Base-by-base conservation (phyloP, 148 eudicot species). In the Fallopia convolvulus region DNA sequence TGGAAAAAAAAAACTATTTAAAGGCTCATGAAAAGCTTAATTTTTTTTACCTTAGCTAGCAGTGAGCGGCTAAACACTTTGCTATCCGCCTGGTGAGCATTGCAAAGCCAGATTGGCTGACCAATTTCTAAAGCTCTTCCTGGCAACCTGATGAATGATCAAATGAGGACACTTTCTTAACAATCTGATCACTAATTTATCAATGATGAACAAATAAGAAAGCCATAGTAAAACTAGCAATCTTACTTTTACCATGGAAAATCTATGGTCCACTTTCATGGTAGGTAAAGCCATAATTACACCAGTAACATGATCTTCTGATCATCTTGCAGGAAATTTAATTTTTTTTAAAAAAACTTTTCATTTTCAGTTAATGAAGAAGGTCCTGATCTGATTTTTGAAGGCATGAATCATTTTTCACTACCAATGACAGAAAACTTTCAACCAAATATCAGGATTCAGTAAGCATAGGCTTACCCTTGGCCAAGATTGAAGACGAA, bases 51-150 rank as follows among this genome's bases (percentile, higher is more conserved):
- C 89, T 91, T 89, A 58, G 96, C 96, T 0, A 91, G 83, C 33
- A 91, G 82, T 66, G 91, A 84, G 10, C 96, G 93, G 66, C 81
- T 71, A 75, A 91, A 91, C 17, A 83, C 75, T 78, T 79, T 83
- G 82, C 88, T 86, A 79, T 89, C 93, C 15, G 90, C 87, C 36
- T 70, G 79, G 77, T 86, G 88, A 76, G 93, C 93, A 78, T 91
- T 88, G 80, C 84, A 86, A 2, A 91, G 79, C 96, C 96, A 91
- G 56, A 84, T 77, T 5, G 84, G 85, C 63, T 81, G 79, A 55
- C 81, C 85, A 18, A 83, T 86, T 15, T 82, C 81, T 9, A 86
- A 79, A 36, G 88, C 58, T 79, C 82, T 85, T 74, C 92, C 95
- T 3, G 95, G 92, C 85, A 90, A 82, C 68, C 95, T 90, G 53